Evolutionary conservation across 192 early-diverging fungal species (phyloP), one percentile per base, ranked within the genome.

Genomic region (Coemansia sp.): DNA sequence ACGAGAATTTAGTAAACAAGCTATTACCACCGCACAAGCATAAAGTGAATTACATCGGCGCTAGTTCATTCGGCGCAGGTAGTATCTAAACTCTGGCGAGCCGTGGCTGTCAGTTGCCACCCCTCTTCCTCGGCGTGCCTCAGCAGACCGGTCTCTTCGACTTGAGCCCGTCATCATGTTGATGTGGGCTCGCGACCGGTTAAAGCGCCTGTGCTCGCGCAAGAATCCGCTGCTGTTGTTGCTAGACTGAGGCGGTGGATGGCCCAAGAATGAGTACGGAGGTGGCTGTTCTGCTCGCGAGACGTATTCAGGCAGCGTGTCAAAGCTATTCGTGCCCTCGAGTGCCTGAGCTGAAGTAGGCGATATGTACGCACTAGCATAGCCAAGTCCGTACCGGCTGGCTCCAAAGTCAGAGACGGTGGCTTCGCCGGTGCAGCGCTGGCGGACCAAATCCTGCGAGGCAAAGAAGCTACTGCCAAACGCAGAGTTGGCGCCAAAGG

Each of bases 401-500:
- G 66, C 67, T 16, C 68, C 70, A 73, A 82, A 68, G 37, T 82
- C 74, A 0, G 73, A 76, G 3, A 76, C 53, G 0, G 79, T 76
- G n/a, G 62, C 70, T 28, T 82, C 74, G 25, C 79, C 78, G 14
- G 67, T 33, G 34, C 65, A 66, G 25, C 78, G 73, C 21, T 48
- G 53, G 25, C 26, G 7, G 18, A 60, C 31, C 37, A 69, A 34
- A 20, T 82, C 79, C 41, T 66, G 63, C 6, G 79, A 82, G 2
- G 74, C 66, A 70, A 82, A 82, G 43, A 82, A 67, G 33, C 55
- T 67, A 64, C 74, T 76, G 35, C 60, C 65, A 66, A 82, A 66
- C 8, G 57, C 79, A 35, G 74, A 76, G 2, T 73, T 33, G 3
- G 52, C 68, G 7, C 41, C 56, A 16, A 60, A 42, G 13, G 74